Base-by-base conservation (phyloP, 2,329 filamentous ascomycete genomes). In the Aureobasidium melanogenum region DNA sequence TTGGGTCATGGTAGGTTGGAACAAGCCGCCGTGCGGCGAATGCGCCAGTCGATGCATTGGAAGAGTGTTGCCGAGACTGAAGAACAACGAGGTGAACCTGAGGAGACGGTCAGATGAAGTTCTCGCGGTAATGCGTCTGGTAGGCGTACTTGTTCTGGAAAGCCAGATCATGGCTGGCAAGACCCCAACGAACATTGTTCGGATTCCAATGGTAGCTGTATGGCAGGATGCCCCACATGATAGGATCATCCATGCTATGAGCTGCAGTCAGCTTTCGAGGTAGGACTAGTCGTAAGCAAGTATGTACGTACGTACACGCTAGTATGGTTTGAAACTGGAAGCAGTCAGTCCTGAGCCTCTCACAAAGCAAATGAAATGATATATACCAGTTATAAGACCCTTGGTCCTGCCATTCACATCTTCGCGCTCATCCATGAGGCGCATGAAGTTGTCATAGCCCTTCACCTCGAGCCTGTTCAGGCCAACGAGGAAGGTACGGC, bases 141-240 rank as follows among this genome's bases (percentile, higher is more conserved):
- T 26, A 28, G 43, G 24, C 79, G 64, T 76, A 94, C 90, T 84
- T 87, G 71, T 90, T 93, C 69, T 87, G 87, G 74, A 95, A 99
- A 76, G 92, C 97, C 63, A 99, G 92, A 74, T 99, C 94, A 73
- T 97, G 90, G 69, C 91, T 95, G 26, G 90, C 94, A 60, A 99
- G 82, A 10, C 87, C 85, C 91, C 92, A 97, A 72, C 94, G 85
- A 69, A 91, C 81, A 71, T 92, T 94, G 61, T 82, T 79, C 22
- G 88, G 84, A 63, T 86, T 84, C 69, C 88, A 85, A 65, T 84
- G 78, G 70, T 94, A 90, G 54, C 82, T 81, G 48, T 89, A 73
- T 1, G 94, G 94, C 4, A 99, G 77, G 38, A 91, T 84, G 19
- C 93, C 94, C 93, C 93, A 99, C 67, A 97, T 86, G 62, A 97